Conservation (phyloP, 2,329 filamentous ascomycete genomes). For the Aspergillus persii region DNA sequence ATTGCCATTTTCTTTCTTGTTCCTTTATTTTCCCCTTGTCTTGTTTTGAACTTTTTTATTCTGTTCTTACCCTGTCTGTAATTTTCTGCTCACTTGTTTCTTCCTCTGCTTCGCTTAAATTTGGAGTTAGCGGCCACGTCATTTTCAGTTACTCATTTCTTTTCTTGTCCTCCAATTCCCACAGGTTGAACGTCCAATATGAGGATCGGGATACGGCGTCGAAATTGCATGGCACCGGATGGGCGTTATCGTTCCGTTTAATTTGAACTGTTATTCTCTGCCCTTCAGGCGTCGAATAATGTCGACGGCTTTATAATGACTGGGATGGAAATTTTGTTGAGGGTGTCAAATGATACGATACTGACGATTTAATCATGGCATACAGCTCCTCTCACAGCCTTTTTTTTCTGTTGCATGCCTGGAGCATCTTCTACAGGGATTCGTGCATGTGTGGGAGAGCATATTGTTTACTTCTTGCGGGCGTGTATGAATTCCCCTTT, state of each 20-base stretch:
- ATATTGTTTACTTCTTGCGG: slow-evolving; percentile 14
- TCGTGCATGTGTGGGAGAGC: slow-evolving; percentile 5
- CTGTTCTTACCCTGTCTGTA: slow-evolving; percentile 5
- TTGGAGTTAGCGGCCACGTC: slow-evolving; percentile 15
- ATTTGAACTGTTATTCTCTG: slow-evolving; percentile 8
- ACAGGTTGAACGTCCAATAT: slow-evolving; percentile 4
- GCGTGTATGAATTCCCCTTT: slow-evolving; percentile 23
- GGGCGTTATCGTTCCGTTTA: slow-evolving; percentile 11
- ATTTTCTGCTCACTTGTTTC: slow-evolving; percentile 7
- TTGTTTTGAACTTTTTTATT: background rate
- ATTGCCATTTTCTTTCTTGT: slow-evolving; percentile 1
- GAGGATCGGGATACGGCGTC: slow-evolving; percentile 14
- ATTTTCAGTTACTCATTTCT: background rate
- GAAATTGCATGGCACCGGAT: slow-evolving; percentile 18
- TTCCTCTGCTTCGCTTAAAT: slow-evolving; percentile 1
- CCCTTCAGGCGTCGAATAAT: slow-evolving; percentile 11
- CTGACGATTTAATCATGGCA: slow-evolving; percentile 21
- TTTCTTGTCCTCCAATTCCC: slow-evolving; percentile 2
- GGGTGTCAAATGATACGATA: slow-evolving; percentile 17
- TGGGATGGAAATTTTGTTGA: slow-evolving; percentile 6
- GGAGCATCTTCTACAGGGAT: slow-evolving; percentile 18
- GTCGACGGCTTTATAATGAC: slow-evolving; percentile 15
- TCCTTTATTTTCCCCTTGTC: background rate
- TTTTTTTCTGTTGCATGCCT: slow-evolving; percentile 18
- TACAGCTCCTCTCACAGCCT: slow-evolving; percentile 6